Evolutionary conservation across 169 alveolate species (phyloP).

Genomic region (Toxoplasma gondii): DNA sequence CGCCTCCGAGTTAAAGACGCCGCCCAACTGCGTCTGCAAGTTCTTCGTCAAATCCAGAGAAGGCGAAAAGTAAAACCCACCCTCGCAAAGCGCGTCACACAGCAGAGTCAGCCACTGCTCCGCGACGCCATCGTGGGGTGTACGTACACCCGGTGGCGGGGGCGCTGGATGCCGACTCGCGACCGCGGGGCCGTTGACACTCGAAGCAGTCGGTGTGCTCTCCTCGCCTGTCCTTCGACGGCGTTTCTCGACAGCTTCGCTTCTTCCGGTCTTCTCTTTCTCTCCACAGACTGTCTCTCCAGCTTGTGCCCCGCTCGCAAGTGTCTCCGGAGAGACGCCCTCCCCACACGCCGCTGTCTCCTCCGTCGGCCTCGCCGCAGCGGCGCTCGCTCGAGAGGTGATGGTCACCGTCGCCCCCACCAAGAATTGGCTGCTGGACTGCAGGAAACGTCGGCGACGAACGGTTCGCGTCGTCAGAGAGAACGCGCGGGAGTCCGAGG

Average conservation of each 20-base stretch:
- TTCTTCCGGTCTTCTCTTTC: background rate
- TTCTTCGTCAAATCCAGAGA: background rate
- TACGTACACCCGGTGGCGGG: slow-evolving; percentile 29
- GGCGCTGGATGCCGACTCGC: background rate
- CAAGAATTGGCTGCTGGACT: background rate
- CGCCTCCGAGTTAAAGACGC: background rate
- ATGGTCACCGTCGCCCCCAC: slow-evolving; percentile 36
- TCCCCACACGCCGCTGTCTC: background rate
- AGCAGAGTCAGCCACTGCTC: slow-evolving; percentile 19
- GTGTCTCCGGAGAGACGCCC: background rate
- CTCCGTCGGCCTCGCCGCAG: background rate
- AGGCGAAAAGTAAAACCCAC: slow-evolving; percentile 27
- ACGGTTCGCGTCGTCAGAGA: background rate
- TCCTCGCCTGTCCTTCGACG: background rate
- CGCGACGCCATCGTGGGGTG: background rate
- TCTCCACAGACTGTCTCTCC: too few species aligned
- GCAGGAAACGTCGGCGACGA: slow-evolving; percentile 13
- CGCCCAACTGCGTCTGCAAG: slow-evolving; percentile 16
- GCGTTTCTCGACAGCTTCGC: background rate
- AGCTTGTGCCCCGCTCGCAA: background rate
- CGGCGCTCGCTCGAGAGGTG: slow-evolving; percentile 1
- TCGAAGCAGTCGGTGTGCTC: background rate
- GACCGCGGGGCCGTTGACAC: background rate
- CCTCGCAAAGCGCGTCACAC: slow-evolving; percentile 43
- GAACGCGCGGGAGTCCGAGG: background rate